phyloP scores from a whole-genome alignment of 176 grass and related monocot species.

The Alloteropsis semialata region DNA sequence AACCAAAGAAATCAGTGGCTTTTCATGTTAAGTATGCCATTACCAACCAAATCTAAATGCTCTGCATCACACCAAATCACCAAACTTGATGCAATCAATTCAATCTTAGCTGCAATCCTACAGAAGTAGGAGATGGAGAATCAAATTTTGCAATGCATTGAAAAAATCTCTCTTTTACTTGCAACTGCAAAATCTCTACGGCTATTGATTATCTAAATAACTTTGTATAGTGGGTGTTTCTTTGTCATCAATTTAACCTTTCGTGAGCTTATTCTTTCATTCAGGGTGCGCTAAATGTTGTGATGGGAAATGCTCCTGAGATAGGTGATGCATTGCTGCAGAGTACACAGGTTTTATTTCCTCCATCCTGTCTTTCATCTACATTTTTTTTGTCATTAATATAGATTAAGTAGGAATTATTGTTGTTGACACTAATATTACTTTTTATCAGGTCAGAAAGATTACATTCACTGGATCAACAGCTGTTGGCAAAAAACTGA shows the following conservation, averaged over 20 bases:
- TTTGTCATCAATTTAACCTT: slow-evolving; percentile 8
- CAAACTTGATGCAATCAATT: not conserved
- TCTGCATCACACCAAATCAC: not conserved
- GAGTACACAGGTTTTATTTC: slow-evolving; percentile 67
- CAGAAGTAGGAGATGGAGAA: not conserved
- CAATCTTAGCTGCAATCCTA: not conserved
- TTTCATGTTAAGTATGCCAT: not conserved
- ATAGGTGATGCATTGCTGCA: slow-evolving; percentile 81
- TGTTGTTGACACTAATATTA: slow-evolving; percentile 32
- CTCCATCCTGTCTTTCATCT: not conserved
- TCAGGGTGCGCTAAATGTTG: slow-evolving; percentile 83
- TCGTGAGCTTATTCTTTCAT: slow-evolving; percentile 33
- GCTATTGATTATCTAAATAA: not conserved
- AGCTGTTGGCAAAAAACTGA: slow-evolving; percentile 92
- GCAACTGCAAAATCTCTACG: not conserved
- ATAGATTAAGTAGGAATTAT: slow-evolving; percentile 3
- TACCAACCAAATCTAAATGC: not conserved
- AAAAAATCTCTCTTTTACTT: not conserved
- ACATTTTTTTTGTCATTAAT: not conserved
- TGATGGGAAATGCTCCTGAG: slow-evolving; percentile 90
- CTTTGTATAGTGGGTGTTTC: not conserved
- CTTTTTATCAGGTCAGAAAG: slow-evolving; percentile 84
- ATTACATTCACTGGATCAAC: slow-evolving; percentile 98
- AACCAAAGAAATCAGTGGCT: not conserved
- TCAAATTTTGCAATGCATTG: not conserved